A percentile compares a stretch with the other conserved stretches of the same genome.
These are phyloP conservation scores for Eucalyptus guilfoylei DNA, from an alignment of 345 rosid species.

Conservation along the genomic window DNA sequence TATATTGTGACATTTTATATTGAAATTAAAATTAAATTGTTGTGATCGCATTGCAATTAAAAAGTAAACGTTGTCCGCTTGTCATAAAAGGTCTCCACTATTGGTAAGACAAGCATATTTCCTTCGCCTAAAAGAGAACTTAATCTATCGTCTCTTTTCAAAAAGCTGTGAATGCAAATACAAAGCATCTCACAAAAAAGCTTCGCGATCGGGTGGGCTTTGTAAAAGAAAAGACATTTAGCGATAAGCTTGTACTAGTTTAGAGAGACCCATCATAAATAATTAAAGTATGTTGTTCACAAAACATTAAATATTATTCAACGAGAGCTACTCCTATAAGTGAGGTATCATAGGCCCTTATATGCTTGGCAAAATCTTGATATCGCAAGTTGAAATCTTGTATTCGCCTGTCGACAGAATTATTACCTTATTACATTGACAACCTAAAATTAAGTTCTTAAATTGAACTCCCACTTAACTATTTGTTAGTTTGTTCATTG, in stretches of 20 bases:
- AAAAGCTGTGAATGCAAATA: not conserved
- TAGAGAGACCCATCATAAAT: not conserved
- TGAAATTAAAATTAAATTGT: not conserved
- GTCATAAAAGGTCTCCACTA: not conserved
- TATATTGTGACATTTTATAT: not conserved
- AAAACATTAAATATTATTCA: not conserved
- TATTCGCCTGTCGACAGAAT: fast-evolving
- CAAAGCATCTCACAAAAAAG: not conserved
- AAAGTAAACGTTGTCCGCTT: not conserved
- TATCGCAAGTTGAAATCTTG: not conserved
- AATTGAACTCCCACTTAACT: not conserved
- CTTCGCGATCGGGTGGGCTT: not conserved
- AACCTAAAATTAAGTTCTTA: not conserved
- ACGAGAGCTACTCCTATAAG: not conserved
- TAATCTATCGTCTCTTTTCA: not conserved
- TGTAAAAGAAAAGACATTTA: not conserved
- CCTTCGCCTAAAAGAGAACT: not conserved
- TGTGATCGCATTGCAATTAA: not conserved
- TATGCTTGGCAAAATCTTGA: not conserved
- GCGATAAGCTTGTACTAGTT: not conserved
- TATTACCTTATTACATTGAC: not conserved
- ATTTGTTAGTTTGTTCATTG: not conserved
- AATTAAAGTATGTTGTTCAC: not conserved
- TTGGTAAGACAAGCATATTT: not conserved
- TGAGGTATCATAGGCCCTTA: not conserved